Base-by-base conservation (phyloP, 129 eudicot species). In the Logfia minima region DNA sequence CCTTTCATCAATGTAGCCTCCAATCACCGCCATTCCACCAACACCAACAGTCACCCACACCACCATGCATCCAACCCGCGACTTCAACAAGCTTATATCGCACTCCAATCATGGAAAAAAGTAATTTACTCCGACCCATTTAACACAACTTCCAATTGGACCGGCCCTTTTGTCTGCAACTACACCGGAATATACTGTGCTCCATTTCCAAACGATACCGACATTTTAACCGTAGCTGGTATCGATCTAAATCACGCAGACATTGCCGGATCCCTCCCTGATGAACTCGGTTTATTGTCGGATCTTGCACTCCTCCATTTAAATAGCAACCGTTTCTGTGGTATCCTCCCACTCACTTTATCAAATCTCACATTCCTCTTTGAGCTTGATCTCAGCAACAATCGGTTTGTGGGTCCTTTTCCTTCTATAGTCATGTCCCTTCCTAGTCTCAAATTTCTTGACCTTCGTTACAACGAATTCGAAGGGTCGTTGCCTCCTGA, bases 351-450 rank as follows among this genome's bases (percentile, higher is more conserved):
- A 1, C 71, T 26, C 16, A 75, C 88, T 10, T 31, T 92, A 2
- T 64, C 90, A 11, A 92, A 90, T 61, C 83, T 92, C 60, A 76
- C 84, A 18, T 78, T 84, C 4, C 85, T 92, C 23, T 85, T 70
- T 53, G 96, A 92, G 73, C 91, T 92, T 17, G 98, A 92, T 48
- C 86, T 92, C 35, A 92, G 98, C 68, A 90, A 88, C 75, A 92
- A 92, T 72, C 72, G 96, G 2, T 92, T 90, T 23, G 98, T 90
- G 2, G 98, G 98, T 8, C 85, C 88, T 7, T 92, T 92, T 80
- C 98, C 98, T 28, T 66, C 79, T 1, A 87, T 86, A 4, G 84
- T 90, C 76, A 85, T 90, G 43, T 83, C 90, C 4, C 75, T 90
- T 13, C 92, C 94, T 4, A 80, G 77, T 1, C 84, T 92, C 22